Percentiles rank a stretch among this genome's conserved stretches.
Evolutionary conservation across 441 rosid genomes (phyloP).

Genomic region (Hura crepitans): DNA sequence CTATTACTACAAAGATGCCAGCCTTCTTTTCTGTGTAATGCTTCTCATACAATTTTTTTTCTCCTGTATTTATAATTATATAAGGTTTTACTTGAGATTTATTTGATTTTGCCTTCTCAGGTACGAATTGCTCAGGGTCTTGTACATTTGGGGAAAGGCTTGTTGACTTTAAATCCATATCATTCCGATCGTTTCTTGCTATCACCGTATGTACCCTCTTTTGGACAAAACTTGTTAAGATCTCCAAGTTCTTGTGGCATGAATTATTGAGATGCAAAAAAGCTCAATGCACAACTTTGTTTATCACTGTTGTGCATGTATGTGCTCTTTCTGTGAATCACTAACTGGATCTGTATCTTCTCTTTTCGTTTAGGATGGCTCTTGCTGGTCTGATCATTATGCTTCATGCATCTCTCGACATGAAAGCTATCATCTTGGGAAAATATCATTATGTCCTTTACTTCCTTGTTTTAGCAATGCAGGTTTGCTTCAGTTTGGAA

Average conservation of each 20-base stretch:
- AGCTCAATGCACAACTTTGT: neutral
- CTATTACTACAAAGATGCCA: constrained; percentile 81
- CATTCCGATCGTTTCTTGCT: constrained; percentile 85
- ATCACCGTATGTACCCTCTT: constrained; percentile 61
- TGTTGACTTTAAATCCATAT: constrained; percentile 81
- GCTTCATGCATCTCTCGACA: constrained; percentile 86
- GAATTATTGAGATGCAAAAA: neutral
- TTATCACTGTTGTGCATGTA: neutral
- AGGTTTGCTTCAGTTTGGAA: constrained; percentile 42
- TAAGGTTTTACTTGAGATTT: constrained; percentile 14
- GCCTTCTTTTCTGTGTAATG: constrained; percentile 85
- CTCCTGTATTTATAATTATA: neutral
- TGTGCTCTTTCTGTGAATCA: neutral
- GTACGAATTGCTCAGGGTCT: constrained; percentile 94
- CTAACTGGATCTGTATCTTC: neutral
- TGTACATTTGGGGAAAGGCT: constrained; percentile 91
- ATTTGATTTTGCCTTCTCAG: constrained; percentile 36
- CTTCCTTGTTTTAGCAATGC: constrained; percentile 90
- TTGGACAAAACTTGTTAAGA: neutral
- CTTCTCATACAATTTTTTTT: constrained; percentile 16
- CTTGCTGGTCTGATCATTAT: constrained; percentile 79
- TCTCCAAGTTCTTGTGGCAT: neutral
- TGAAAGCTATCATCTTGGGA: constrained; percentile 77
- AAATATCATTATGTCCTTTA: constrained; percentile 84
- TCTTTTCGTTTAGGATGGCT: constrained; percentile 52